Conservation (phyloP, 306 rosid species). For the Inga leiocalycina region DNA sequence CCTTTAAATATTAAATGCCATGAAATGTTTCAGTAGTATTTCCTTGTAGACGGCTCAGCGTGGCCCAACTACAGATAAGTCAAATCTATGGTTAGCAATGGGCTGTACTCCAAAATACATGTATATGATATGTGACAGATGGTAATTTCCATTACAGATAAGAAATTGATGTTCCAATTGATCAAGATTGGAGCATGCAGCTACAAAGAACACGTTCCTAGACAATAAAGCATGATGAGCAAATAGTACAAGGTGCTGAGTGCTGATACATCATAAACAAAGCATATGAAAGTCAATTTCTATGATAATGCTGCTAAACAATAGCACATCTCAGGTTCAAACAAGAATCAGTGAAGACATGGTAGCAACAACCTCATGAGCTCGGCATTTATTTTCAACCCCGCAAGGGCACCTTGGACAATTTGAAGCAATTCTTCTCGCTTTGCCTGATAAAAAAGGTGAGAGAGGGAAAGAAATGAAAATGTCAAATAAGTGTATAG, state of each 20-base stretch:
- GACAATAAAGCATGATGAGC: constrained; percentile 5
- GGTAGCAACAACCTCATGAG: constrained; percentile 69
- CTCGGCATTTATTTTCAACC: constrained; percentile 80
- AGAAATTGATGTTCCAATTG: constrained; percentile 16
- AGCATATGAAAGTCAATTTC: constrained; percentile 23
- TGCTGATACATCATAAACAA: constrained; percentile 25
- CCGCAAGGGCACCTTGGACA: constrained; percentile 79
- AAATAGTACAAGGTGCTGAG: background rate
- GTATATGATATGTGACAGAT: background rate
- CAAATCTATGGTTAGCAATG: background rate
- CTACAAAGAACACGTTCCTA: constrained; percentile 24
- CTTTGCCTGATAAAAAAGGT: constrained; percentile 54
- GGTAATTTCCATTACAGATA: background rate
- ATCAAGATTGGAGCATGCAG: constrained; percentile 20
- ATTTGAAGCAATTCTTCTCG: constrained; percentile 91
- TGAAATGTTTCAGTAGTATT: constrained; percentile 5
- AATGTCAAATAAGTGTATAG: constrained; percentile 18
- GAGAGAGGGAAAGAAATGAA: constrained; percentile 23
- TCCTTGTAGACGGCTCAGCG: background rate
- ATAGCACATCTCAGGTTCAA: constrained; percentile 21
- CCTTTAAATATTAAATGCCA: constrained; percentile 10
- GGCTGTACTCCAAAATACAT: background rate
- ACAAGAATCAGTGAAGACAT: constrained; percentile 28
- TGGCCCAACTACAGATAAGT: background rate
- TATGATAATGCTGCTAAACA: constrained; percentile 18